Percentiles rank a stretch among this genome's conserved stretches.
phyloP scores from a whole-genome alignment of 106 monocot genomes.

The Dendrobium chrysotoxum region DNA sequence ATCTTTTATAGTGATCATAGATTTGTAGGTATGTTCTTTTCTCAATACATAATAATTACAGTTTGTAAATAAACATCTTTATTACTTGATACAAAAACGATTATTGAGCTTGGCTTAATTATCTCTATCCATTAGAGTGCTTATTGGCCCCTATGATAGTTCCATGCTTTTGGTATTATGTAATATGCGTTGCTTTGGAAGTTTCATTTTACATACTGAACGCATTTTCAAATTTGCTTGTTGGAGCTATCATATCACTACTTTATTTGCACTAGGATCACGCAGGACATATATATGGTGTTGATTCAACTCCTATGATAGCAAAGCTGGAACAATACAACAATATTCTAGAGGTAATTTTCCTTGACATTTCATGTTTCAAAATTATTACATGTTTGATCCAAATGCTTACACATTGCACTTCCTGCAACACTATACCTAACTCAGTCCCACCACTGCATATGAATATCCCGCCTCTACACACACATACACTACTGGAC shows the following conservation, averaged over 20 bases:
- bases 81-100: too few species aligned
- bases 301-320: slow-evolving; percentile 83
- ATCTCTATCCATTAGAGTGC: too few species aligned
- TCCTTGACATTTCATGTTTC: not conserved
- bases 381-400: not conserved
- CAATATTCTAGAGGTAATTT: slow-evolving; percentile 61
- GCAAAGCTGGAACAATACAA: slow-evolving; percentile 92
- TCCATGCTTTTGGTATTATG: not conserved
- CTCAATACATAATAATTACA: too few species aligned
- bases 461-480: not conserved
- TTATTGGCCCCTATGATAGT: not conserved
- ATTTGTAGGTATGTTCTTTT: too few species aligned
- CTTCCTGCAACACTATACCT: not conserved
- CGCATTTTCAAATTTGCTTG: not conserved
- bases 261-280: slow-evolving; percentile 55
- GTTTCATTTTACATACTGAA: not conserved
- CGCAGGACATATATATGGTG: slow-evolving; percentile 95
- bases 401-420: not conserved
- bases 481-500: not conserved
- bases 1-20: too few species aligned
- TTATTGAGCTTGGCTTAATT: too few species aligned
- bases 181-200: not conserved
- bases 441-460: not conserved
- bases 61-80: too few species aligned
- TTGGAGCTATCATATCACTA: not conserved